These are phyloP conservation scores for Yamadazyma siamensis DNA, from an alignment of 1,139 yeast species.

Conservation along the genomic window DNA sequence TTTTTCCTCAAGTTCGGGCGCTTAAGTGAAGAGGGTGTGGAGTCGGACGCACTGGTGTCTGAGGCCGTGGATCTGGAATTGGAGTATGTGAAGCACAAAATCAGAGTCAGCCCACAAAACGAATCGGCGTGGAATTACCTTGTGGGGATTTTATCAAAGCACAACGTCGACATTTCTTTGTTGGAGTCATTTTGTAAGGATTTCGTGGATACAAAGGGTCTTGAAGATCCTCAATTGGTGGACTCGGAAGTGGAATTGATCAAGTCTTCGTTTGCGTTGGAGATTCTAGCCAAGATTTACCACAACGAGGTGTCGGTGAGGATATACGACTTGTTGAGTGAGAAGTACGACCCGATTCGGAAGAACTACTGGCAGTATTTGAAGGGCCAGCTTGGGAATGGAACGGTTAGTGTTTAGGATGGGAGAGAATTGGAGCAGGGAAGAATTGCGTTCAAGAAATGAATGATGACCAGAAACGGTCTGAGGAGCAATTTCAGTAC, in stretches of 20 bases:
- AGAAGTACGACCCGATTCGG: slow-evolving; percentile 65
- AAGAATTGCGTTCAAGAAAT: no score
- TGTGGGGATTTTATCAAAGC: slow-evolving; percentile 51
- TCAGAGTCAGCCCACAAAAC: slow-evolving; percentile 70
- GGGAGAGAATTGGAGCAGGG: no score
- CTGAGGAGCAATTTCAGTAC: no score
- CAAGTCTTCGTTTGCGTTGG: slow-evolving; percentile 64
- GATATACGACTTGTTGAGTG: slow-evolving; percentile 48
- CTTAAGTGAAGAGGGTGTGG: slow-evolving; percentile 5
- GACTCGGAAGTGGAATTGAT: slow-evolving; percentile 19
- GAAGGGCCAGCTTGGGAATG: slow-evolving; percentile 5
- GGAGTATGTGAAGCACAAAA: slow-evolving; percentile 43
- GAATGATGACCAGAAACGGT: no score
- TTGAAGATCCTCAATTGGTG: slow-evolving; percentile 8
- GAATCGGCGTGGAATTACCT: slow-evolving; percentile 88
- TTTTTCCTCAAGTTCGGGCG: slow-evolving; percentile 49
- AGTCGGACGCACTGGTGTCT: slow-evolving; percentile 11
- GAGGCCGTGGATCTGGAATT: slow-evolving; percentile 23
- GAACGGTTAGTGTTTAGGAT: not conserved
- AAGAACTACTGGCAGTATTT: slow-evolving; percentile 57
- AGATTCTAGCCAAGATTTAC: slow-evolving; percentile 55
- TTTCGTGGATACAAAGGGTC: slow-evolving; percentile 24
- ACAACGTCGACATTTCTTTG: slow-evolving; percentile 23
- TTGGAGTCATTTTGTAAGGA: slow-evolving; percentile 43
- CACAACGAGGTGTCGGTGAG: slow-evolving; percentile 31